These are phyloP conservation scores for Suillus sp. DNA, from an alignment of 768 basidiomycete genomes.

Conservation along the genomic window DNA sequence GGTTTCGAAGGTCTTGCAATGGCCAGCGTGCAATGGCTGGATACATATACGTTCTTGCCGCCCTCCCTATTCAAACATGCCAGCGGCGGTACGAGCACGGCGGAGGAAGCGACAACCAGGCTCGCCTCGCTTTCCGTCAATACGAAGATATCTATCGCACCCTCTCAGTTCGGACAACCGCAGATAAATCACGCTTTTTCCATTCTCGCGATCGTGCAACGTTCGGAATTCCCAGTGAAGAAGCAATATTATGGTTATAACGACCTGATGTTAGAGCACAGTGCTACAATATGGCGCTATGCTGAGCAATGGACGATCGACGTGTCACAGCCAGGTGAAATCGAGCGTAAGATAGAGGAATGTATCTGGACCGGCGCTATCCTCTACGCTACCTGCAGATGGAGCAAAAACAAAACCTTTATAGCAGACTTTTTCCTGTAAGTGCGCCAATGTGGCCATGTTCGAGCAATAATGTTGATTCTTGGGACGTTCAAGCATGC, in stretches of 20 bases:
- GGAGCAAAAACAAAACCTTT: conserved; percentile 52
- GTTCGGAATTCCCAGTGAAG: conserved; percentile 34
- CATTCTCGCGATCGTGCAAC: conserved; percentile 53
- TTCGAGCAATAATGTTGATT: background rate
- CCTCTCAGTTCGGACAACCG: conserved; percentile 6
- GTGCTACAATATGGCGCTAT: conserved; percentile 16
- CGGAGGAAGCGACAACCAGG: conserved; percentile 8
- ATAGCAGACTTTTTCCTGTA: conserved; percentile 53
- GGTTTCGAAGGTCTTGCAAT: conserved; percentile 27
- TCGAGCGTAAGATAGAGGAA: conserved; percentile 63
- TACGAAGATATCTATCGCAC: background rate
- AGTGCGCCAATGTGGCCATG: conserved; percentile 4
- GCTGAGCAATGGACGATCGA: conserved; percentile 48
- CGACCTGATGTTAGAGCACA: conserved; percentile 1
- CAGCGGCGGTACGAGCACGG: background rate
- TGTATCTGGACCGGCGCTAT: conserved; percentile 56
- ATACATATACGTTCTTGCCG: conserved; percentile 36
- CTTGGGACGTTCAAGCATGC: conserved; percentile 21
- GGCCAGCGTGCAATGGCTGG: conserved; percentile 15
- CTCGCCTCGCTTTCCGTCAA: conserved; percentile 18
- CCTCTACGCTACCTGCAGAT: conserved; percentile 60
- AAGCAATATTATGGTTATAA: conserved; percentile 26
- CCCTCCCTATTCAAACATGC: conserved; percentile 14
- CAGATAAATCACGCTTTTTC: conserved; percentile 41
- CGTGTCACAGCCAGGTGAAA: conserved; percentile 34